Conservation (phyloP, 345 rosid genomes). For the Gossypioides kirkii region DNA sequence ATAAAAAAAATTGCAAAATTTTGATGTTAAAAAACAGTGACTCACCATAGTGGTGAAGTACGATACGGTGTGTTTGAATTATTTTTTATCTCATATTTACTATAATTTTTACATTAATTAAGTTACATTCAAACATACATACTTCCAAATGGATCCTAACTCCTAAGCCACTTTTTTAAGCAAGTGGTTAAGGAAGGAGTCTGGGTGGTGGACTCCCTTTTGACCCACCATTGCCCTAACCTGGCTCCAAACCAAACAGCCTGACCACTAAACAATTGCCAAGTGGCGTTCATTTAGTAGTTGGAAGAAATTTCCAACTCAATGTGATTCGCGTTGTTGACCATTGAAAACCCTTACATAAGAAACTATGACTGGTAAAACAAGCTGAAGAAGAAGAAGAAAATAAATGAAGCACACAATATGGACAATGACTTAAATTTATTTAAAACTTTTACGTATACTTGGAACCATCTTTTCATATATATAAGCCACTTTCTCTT, state of each 20-base stretch:
- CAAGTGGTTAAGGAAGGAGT: background rate
- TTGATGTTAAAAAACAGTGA: too few species aligned
- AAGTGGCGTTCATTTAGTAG: background rate
- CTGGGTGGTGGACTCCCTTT: background rate
- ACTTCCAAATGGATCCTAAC: too few species aligned
- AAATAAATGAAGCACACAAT: background rate
- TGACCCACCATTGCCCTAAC: background rate
- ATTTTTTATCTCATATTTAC: too few species aligned
- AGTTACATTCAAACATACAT: too few species aligned
- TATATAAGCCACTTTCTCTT: background rate
- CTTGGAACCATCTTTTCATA: background rate
- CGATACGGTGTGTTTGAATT: too few species aligned
- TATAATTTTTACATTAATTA: too few species aligned
- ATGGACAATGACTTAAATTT: too few species aligned
- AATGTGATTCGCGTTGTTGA: conserved; percentile 16
- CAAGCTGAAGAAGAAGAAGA: background rate
- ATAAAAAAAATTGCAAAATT: too few species aligned
- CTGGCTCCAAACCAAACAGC: too few species aligned
- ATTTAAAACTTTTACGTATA: too few species aligned
- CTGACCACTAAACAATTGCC: background rate
- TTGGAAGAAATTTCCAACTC: background rate
- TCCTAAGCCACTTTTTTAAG: background rate
- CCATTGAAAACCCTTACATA: background rate
- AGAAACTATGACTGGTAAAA: conserved; percentile 2
- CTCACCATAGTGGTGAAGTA: too few species aligned